These are phyloP conservation scores for Petunia axillaris DNA, from an alignment of 257 asterid species.

Conservation along the genomic window DNA sequence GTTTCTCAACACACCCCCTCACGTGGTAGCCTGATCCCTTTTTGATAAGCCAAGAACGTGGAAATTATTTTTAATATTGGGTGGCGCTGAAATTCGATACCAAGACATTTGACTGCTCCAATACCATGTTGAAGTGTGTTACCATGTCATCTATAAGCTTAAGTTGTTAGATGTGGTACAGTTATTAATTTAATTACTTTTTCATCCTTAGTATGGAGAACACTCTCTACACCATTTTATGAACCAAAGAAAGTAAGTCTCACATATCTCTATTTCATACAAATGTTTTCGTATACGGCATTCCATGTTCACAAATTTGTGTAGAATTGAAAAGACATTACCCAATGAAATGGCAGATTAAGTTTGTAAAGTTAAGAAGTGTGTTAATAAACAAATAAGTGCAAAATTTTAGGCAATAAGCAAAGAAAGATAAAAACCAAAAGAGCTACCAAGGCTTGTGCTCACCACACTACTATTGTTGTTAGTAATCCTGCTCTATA, in stretches of 20 bases:
- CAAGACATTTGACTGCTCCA: too few relatives aligned
- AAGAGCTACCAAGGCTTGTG: constrained; percentile 37
- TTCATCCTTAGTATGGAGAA: constrained; percentile 41
- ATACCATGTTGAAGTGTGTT: too few relatives aligned
- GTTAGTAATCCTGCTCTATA: not conserved
- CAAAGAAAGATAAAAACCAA: too few relatives aligned
- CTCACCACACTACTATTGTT: constrained; percentile 28
- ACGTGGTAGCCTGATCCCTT: too few relatives aligned
- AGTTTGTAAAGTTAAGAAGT: constrained; percentile 13
- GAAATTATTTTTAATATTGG: too few relatives aligned
- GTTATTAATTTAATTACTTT: not conserved
- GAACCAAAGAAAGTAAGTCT: not conserved
- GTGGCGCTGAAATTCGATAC: too few relatives aligned
- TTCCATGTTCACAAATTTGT: constrained; percentile 33
- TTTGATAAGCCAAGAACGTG: too few relatives aligned
- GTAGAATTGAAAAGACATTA: not conserved
- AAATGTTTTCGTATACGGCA: constrained; percentile 40
- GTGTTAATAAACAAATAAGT: not conserved
- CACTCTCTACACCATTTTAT: constrained; percentile 54
- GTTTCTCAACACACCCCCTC: too few relatives aligned
- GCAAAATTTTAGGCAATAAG: too few relatives aligned
- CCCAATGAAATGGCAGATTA: too few relatives aligned
- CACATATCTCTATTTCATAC: not conserved
- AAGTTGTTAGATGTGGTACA: too few relatives aligned
- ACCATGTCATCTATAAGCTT: constrained; percentile 18